Evolutionary conservation across 2,329 filamentous ascomycete species (phyloP).

Genomic region (Neopestalotiopsis rosae): DNA sequence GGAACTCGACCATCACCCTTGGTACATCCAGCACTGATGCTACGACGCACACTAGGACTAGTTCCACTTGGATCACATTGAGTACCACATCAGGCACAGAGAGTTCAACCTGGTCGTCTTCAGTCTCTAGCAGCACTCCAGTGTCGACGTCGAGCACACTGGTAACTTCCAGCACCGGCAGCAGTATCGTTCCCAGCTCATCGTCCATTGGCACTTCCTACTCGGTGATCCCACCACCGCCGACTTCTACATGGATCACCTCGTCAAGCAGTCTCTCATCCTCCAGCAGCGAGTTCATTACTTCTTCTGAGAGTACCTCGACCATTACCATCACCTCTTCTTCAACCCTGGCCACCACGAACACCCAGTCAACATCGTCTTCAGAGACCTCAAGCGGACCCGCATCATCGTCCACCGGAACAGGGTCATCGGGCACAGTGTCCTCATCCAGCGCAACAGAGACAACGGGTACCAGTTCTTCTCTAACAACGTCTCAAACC

Average conservation of each 20-base stretch:
- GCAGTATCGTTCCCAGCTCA: constrained; percentile 3
- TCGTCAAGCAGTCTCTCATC: not conserved
- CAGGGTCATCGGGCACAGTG: not conserved
- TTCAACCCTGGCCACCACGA: constrained; percentile 8
- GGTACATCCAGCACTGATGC: not conserved
- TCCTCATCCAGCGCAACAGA: not conserved
- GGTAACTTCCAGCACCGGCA: constrained; percentile 1
- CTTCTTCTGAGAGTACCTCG: constrained; percentile 3
- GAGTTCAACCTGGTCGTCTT: not conserved
- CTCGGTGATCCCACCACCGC: constrained; percentile 6
- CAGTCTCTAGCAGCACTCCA: not conserved
- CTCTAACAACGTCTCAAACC: not conserved
- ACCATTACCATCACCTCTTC: constrained; percentile 2
- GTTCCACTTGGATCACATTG: not conserved
- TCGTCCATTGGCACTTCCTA: constrained; percentile 20
- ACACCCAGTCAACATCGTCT: not conserved
- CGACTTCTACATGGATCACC: constrained; percentile 1
- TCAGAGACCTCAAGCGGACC: not conserved
- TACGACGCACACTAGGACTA: not conserved
- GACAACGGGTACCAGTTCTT: not conserved
- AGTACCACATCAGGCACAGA: not conserved
- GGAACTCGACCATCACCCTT: constrained; percentile 17
- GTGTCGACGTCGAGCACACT: not conserved
- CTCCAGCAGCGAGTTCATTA: not conserved
- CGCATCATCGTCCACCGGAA: not conserved